phyloP scores from a whole-genome alignment of 1,284 basidiomycete species.

The Melampsora larici-populina region DNA sequence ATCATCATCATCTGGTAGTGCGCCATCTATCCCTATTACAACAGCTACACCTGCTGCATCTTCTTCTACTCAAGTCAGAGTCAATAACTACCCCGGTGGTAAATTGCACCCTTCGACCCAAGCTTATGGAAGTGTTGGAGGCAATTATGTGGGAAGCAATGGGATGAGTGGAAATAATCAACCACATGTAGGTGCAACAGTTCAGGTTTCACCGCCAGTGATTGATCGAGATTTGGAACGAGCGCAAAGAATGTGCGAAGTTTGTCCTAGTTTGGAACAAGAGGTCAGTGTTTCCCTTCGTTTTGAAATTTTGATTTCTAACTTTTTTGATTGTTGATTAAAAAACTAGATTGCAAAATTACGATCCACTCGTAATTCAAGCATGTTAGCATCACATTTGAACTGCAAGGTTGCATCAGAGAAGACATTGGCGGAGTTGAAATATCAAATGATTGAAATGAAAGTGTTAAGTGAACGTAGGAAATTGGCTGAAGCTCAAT shows the following conservation, averaged over 20 bases:
- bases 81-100: slow-evolving; percentile 33
- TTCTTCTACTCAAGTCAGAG: slow-evolving; percentile 6
- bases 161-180: background rate
- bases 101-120: background rate
- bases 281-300: slow-evolving; percentile 8
- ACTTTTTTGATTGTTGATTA: background rate
- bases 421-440: slow-evolving; percentile 12
- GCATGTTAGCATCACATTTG: slow-evolving; percentile 26
- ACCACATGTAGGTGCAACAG: background rate
- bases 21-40: background rate
- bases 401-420: slow-evolving; percentile 7
- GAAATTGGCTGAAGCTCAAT: slow-evolving; percentile 28
- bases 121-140: background rate
- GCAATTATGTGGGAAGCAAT: background rate
- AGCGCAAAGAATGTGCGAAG: slow-evolving; percentile 26
- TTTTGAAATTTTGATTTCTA: background rate
- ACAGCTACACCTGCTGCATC: background rate
- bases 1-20: slow-evolving; percentile 7
- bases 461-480: slow-evolving; percentile 25
- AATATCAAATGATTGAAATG: slow-evolving; percentile 19
- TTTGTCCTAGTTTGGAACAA: slow-evolving; percentile 34
- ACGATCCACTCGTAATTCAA: slow-evolving; percentile 18
- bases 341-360: slow-evolving; percentile 29
- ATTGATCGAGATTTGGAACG: slow-evolving; percentile 38
- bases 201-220: slow-evolving; percentile 9